Base-by-base conservation (phyloP, 179 eudicot genomes). In the Spergularia azorica region DNA sequence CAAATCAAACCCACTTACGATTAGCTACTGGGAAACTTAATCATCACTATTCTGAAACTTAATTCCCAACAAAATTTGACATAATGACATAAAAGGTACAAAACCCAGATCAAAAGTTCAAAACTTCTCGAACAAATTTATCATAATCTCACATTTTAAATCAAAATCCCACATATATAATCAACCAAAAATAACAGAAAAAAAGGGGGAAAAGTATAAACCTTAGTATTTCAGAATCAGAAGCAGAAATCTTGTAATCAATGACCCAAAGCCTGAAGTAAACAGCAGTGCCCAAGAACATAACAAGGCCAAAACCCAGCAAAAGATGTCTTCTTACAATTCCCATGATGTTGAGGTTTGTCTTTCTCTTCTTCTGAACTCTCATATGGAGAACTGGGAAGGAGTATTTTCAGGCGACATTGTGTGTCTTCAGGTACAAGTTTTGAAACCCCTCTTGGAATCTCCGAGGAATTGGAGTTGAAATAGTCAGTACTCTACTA, bases 201-300 rank as follows among this genome's bases (percentile, higher is more conserved):
- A n/a, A 54, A 46, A 36, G 36, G 77, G 51, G 21, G 60, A 36
- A 32, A 32, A 46, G 16, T 32, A 63, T 0, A 59, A 5, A 87
- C 98, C 98, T 91, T 57, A 94, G 18, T 5, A 88, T 50, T 5
- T 89, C 89, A 18, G 95, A 43, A 16, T 94, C 98, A 54, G 67
- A 76, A 21, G 90, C 77, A 67, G 98, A 90, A 46, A 89, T 80
- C 38, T 79, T 80, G 79, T 86, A 86, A 75, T 94, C 95, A 63
- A 94, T 88, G 32, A 85, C 71, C 98, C 98, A 94, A 3, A 94
- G 92, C 46, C 91, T 82, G 79, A 85, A 86, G 87, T 92, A 90
- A 74, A 90, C 88, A 51, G 91, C 82, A 51, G 85, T 75, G 15
- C 97, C 97, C 69, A 94, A 15, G 3, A 84, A 16, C 89, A 90